phyloP scores from a whole-genome alignment of 768 basidiomycete species.

The Lentinus brumalis region DNA sequence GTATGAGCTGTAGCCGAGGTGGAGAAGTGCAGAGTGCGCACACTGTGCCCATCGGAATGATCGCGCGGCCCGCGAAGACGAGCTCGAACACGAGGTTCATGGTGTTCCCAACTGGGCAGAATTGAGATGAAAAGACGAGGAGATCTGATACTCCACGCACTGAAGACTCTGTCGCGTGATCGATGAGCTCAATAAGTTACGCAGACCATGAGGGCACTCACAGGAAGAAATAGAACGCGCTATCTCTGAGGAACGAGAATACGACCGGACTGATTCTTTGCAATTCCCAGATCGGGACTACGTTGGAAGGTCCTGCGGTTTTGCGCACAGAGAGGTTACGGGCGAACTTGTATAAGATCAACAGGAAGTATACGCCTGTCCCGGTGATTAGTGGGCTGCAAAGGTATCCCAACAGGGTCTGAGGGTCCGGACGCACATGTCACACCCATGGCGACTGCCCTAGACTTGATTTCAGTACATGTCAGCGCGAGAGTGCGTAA shows the following conservation, averaged over 20 bases:
- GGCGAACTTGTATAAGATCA: constrained; percentile 6
- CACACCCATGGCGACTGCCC: constrained; percentile 7
- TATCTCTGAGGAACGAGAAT: constrained; percentile 6
- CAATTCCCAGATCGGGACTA: constrained; percentile 6
- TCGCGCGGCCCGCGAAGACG: constrained; percentile 1
- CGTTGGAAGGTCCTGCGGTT: neutral
- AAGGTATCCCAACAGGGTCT: no score
- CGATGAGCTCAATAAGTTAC: neutral
- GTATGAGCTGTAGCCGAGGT: neutral
- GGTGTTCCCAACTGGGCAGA: constrained; percentile 1
- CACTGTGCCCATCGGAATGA: constrained; percentile 9
- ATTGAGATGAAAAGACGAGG: neutral
- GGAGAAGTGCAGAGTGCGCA: neutral
- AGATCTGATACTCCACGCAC: no score
- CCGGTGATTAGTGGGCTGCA: neutral
- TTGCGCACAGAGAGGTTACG: constrained; percentile 7
- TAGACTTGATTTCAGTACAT: neutral
- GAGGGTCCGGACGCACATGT: neutral
- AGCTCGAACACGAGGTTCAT: constrained; percentile 5
- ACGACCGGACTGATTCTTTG: constrained; percentile 5
- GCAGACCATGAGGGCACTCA: neutral
- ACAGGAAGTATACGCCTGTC: constrained; percentile 8
- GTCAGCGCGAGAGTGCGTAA: neutral
- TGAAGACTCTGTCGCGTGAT: no score
- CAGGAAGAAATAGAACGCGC: constrained; percentile 12